Base-by-base conservation (phyloP, 1,284 basidiomycete genomes). In the Heimioporus retisporus region DNA sequence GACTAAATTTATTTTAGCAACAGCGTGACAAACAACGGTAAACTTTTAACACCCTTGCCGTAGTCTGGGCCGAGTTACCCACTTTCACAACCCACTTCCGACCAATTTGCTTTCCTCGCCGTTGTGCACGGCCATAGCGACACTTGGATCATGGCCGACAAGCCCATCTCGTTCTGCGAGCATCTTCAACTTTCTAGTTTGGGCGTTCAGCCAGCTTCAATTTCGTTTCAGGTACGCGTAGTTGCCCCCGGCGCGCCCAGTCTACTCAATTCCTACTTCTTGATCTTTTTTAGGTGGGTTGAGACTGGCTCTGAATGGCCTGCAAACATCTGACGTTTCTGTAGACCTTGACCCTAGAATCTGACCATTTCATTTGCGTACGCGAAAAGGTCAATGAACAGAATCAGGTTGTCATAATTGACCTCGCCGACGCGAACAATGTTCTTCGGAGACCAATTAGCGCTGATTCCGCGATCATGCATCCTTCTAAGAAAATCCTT, bases 401-500 rank as follows among this genome's bases (percentile, higher is more conserved):
- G 77, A 96, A 97, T 82, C 96, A 98, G 83, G 96, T 99, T 71
- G 96, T 98, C 79, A 98, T 99, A 78, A 94, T 99, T 77, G 96
- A 98, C 89, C 91, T 99, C 70, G 86, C 93, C 66, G 95, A 98
- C 80, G 94, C 96, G 77, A 97, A 97, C 84, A 96, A 97, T 91
- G 92, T 98, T 73, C 91, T 99, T 72, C 92, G 98, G 73, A 87
- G 98, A 78, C 98, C 98, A 66, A 99, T 99, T 79, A 96, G 95
- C 31, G 98, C 90, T 21, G 98, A 99, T 81, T 97, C 95, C 65
- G 97, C 98, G 70, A 98, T 99, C 77, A 99, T 99, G 97, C 97
- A 99, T 81, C 96, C 96, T 35, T 89, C 90, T 73, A 92, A 98
- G 85, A 99, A 98, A 89, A 96, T 99, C 81, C 91, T 99, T 67